Percentiles rank a stretch among this genome's conserved stretches.
These are phyloP conservation scores for Leccinum barrowsii DNA, from an alignment of 768 basidiomycete genomes.

Conservation along the genomic window DNA sequence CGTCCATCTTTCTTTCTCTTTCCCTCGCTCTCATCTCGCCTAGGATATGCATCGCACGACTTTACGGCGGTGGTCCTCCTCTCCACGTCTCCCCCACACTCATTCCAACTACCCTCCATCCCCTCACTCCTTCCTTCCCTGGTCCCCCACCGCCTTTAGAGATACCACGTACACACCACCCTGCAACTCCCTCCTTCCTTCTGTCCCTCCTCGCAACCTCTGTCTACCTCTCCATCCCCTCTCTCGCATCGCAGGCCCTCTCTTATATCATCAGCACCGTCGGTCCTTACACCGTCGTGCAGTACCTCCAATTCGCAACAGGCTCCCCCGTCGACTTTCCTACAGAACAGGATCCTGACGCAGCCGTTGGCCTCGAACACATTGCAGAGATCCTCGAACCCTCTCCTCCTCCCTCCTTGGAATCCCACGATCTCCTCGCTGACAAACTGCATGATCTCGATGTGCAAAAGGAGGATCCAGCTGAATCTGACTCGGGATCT, in stretches of 20 bases:
- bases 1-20: conserved; percentile 30
- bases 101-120: conserved; percentile 61
- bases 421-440: conserved; percentile 22
- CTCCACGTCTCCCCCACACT: conserved; percentile 64
- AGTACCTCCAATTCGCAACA: conserved; percentile 79
- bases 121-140: conserved; percentile 68
- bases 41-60: conserved; percentile 80
- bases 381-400: conserved; percentile 51
- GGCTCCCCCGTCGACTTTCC: conserved; percentile 58
- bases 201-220: conserved; percentile 85
- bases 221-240: conserved; percentile 80
- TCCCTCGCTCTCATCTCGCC: conserved; percentile 11
- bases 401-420: conserved; percentile 16
- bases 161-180: conserved; percentile 57
- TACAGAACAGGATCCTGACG: conserved; percentile 44
- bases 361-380: conserved; percentile 68
- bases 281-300: conserved; percentile 71
- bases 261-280: conserved; percentile 66
- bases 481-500: conserved; percentile 32
- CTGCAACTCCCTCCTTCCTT: conserved; percentile 75
- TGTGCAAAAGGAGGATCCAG: conserved; percentile 36
- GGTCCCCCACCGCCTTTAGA: conserved; percentile 21
- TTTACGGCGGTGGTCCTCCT: conserved; percentile 83
- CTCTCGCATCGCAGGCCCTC: conserved; percentile 73
- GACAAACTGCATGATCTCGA: conserved; percentile 32